phyloP scores from a whole-genome alignment of 129 eudicot species.

The Glebionis coronaria region DNA sequence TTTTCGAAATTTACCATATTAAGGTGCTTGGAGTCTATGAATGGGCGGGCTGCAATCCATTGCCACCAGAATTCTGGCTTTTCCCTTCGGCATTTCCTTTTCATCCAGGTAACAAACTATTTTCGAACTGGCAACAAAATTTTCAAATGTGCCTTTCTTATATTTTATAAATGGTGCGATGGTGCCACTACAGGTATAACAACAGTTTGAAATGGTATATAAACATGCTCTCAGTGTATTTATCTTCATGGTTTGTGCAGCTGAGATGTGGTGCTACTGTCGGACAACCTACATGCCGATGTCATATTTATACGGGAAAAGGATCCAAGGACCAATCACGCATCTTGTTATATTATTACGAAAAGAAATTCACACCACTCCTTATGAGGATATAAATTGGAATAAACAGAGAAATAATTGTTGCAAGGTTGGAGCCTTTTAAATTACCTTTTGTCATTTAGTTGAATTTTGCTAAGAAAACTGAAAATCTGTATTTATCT shows the following conservation, averaged over 20 bases:
- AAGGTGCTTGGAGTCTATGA: constrained; percentile 65
- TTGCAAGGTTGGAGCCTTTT: constrained; percentile 39
- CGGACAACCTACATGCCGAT: constrained; percentile 59
- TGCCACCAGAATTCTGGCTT: constrained; percentile 77
- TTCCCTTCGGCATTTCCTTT: constrained; percentile 58
- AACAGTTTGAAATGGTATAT: background rate
- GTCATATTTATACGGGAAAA: constrained; percentile 56
- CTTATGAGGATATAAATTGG: constrained; percentile 34
- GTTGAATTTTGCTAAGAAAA: too few relatives aligned
- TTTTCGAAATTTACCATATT: background rate
- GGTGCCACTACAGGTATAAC: background rate
- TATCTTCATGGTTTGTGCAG: constrained; percentile 24
- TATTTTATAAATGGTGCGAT: background rate
- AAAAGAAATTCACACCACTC: constrained; percentile 33
- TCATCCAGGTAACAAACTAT: constrained; percentile 52
- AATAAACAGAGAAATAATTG: constrained; percentile 51
- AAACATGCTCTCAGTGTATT: background rate
- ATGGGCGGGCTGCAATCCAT: constrained; percentile 66
- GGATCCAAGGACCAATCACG: constrained; percentile 42
- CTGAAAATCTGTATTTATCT: background rate
- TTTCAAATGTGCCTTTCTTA: too few relatives aligned
- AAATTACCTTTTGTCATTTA: too few relatives aligned
- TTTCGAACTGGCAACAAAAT: background rate
- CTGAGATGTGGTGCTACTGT: constrained; percentile 66
- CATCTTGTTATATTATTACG: constrained; percentile 34